These are phyloP conservation scores for Exophiala sp. DNA, from an alignment of 2,329 filamentous ascomycete genomes.

Conservation along the genomic window DNA sequence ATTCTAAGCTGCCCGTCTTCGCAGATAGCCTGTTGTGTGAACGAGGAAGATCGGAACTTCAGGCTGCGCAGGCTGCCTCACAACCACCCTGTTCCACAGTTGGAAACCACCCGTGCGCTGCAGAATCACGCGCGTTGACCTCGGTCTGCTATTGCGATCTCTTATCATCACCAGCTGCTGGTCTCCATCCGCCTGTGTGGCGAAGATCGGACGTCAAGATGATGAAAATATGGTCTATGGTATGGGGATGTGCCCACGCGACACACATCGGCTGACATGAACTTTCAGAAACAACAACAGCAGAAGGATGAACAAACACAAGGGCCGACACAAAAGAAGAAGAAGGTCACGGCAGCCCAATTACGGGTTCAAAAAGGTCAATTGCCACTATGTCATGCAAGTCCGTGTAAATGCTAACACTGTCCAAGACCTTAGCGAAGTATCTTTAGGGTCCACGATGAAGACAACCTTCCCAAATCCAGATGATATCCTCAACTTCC, in stretches of 20 bases:
- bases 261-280: neutral
- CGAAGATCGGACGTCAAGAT: conserved; percentile 55
- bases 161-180: no score
- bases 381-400: neutral
- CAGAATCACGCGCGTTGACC: no score
- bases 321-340: conserved; percentile 83
- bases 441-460: conserved; percentile 54
- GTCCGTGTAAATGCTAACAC: neutral
- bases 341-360: conserved; percentile 97
- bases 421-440: conserved; percentile 44
- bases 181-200: no score
- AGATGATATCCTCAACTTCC: conserved; percentile 57
- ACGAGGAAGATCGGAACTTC: no score
- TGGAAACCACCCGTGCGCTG: no score
- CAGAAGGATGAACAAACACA: conserved; percentile 94
- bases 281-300: conserved; percentile 66
- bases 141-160: no score
- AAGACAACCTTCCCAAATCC: conserved; percentile 56
- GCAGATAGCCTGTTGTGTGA: no score
- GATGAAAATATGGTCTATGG: conserved; percentile 99
- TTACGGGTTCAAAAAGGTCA: conserved; percentile 92
- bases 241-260: conserved; percentile 41
- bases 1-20: no score
- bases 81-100: no score
- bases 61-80: no score